Percentiles rank a stretch among this genome's conserved stretches.
Conservation (phyloP, 202 grass and related monocot species). For the Musa balbisiana region DNA sequence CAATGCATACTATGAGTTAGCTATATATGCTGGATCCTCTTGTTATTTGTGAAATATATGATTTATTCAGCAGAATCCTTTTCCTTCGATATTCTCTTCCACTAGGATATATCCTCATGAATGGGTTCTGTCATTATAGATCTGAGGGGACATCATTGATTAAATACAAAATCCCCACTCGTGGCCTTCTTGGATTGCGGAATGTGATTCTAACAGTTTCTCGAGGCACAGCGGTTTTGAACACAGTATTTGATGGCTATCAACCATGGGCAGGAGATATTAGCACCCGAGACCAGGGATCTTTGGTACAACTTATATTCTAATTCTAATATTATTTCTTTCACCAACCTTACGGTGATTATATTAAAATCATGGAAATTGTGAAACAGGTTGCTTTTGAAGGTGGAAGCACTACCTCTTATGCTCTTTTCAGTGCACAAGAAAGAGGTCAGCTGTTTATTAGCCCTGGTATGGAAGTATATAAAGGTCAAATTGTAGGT, state of each 20-base stretch:
- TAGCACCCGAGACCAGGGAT: constrained; percentile 72
- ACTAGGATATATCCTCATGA: constrained; percentile 1
- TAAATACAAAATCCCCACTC: constrained; percentile 95
- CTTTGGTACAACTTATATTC: constrained; percentile 46
- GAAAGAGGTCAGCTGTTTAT: constrained; percentile 92
- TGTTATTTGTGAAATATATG: not conserved
- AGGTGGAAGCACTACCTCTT: constrained; percentile 81
- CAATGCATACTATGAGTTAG: not conserved
- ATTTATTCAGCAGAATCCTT: not conserved
- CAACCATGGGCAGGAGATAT: constrained; percentile 78
- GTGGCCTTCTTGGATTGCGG: constrained; percentile 84
- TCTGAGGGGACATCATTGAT: constrained; percentile 69
- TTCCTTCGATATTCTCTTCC: constrained; percentile 6
- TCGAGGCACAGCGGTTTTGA: constrained; percentile 76
- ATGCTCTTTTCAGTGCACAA: constrained; percentile 83
- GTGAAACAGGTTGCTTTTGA: constrained; percentile 84
- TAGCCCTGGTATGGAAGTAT: constrained; percentile 59
- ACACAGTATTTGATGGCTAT: constrained; percentile 93
- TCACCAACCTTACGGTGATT: not conserved
- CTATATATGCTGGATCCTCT: not conserved
- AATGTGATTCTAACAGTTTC: constrained; percentile 91
- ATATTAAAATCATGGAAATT: not conserved
- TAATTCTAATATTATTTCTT: constrained; percentile 8
- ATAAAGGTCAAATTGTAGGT: constrained; percentile 96
- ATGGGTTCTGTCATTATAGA: constrained; percentile 33